Percentiles rank a stretch among this genome's conserved stretches.
phyloP scores from a whole-genome alignment of 2,329 filamentous ascomycete genomes.

The Penicillium glabrum region DNA sequence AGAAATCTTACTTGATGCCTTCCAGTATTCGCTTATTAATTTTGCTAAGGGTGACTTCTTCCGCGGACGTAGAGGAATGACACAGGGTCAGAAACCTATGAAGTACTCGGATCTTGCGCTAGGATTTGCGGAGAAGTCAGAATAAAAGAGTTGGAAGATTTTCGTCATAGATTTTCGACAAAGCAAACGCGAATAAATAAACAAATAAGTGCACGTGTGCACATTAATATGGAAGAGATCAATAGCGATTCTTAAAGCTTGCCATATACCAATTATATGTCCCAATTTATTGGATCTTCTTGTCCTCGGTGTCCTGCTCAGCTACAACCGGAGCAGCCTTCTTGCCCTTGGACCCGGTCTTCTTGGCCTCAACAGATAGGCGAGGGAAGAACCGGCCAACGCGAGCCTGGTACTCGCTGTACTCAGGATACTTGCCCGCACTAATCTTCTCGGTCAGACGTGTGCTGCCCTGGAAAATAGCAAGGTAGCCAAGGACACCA shows the following conservation, averaged over 20 bases:
- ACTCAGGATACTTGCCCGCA: conserved; percentile 81
- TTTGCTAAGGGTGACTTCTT: too few species aligned
- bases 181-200: neutral
- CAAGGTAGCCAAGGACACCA: conserved; percentile 68
- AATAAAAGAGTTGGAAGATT: neutral
- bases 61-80: too few species aligned
- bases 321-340: conserved; percentile 14
- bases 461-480: conserved; percentile 87
- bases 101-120: too few species aligned
- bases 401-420: conserved; percentile 75
- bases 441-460: conserved; percentile 83
- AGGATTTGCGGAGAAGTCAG: neutral
- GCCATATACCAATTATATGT: neutral
- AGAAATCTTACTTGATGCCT: too few species aligned
- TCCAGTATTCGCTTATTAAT: too few species aligned
- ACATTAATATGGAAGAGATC: neutral
- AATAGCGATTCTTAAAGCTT: neutral
- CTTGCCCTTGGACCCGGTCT: conserved; percentile 20
- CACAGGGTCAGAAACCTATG: too few species aligned
- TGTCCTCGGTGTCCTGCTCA: conserved; percentile 11
- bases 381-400: conserved; percentile 81
- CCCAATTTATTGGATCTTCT: conserved; percentile 20
- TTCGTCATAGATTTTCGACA: neutral
- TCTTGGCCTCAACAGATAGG: conserved; percentile 34
- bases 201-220: neutral